phyloP scores from a whole-genome alignment of 2,329 filamentous ascomycete species.

The Trichoderma atroviride region DNA sequence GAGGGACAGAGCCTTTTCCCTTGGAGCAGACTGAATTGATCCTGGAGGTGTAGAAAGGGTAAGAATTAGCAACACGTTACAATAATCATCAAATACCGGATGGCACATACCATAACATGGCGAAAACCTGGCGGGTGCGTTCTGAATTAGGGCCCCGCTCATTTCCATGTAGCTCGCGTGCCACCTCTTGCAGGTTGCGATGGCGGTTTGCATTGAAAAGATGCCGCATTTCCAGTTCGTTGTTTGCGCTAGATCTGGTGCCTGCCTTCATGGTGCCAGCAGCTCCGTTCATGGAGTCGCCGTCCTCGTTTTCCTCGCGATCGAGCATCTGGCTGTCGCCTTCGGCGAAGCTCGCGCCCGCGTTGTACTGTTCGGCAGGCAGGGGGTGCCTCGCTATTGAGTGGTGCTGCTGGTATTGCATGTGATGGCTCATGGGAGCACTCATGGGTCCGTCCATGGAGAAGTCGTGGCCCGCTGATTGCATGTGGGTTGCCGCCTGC shows the following conservation, averaged over 20 bases:
- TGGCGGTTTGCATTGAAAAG: slow-evolving; percentile 71
- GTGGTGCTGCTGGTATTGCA: slow-evolving; percentile 49
- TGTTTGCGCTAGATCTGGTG: slow-evolving; percentile 72
- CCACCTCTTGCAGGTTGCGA: slow-evolving; percentile 70
- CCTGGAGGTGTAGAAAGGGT: slow-evolving; percentile 53
- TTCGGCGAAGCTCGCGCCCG: slow-evolving; percentile 59
- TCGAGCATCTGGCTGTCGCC: slow-evolving; percentile 63
- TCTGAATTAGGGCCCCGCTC: slow-evolving; percentile 81
- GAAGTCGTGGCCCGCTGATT: slow-evolving; percentile 54
- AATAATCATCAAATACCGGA: not conserved
- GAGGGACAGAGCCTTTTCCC: slow-evolving; percentile 83
- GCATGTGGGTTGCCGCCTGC: slow-evolving; percentile 59
- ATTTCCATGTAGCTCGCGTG: slow-evolving; percentile 74
- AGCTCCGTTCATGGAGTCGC: slow-evolving; percentile 52
- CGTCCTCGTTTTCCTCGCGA: slow-evolving; percentile 61
- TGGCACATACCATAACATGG: slow-evolving; percentile 78
- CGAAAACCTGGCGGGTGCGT: slow-evolving; percentile 81
- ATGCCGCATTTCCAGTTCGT: slow-evolving; percentile 78
- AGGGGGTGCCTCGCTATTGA: slow-evolving; percentile 52
- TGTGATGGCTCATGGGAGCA: slow-evolving; percentile 47
- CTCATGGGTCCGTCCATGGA: slow-evolving; percentile 52
- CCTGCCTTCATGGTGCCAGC: slow-evolving; percentile 57
- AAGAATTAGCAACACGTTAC: not conserved
- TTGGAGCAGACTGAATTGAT: slow-evolving; percentile 72
- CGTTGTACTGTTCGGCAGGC: slow-evolving; percentile 56